A percentile compares a stretch with the other conserved stretches of the same genome.
These are phyloP conservation scores for Mitragyna speciosa DNA, from an alignment of 257 asterid species.

Conservation along the genomic window DNA sequence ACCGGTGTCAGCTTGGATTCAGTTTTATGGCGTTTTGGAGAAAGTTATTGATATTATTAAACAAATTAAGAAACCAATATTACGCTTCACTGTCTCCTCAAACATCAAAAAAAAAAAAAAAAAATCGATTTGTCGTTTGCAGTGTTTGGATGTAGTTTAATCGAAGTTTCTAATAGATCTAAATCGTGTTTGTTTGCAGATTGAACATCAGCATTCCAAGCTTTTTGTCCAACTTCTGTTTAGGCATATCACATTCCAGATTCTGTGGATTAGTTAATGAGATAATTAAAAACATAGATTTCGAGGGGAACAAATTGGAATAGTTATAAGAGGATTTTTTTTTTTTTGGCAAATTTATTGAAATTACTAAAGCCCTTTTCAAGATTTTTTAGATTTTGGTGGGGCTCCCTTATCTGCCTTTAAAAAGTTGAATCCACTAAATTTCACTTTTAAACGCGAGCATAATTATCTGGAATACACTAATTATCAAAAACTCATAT, in stretches of 20 bases:
- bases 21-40: constrained; percentile 49
- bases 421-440: not conserved
- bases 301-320: not conserved
- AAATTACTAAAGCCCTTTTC: not conserved
- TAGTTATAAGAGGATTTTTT: not conserved
- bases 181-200: constrained; percentile 8
- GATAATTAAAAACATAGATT: not conserved
- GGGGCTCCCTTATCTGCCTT: not conserved
- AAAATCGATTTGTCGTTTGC: not conserved
- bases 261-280: too few relatives aligned
- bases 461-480: not conserved
- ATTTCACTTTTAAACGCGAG: not conserved
- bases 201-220: not conserved
- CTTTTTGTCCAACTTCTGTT: not conserved
- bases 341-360: not conserved
- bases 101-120: too few relatives aligned
- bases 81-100: constrained; percentile 7
- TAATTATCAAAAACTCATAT: not conserved
- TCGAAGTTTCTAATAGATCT: constrained; percentile 32
- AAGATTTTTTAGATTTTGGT: not conserved
- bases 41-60: not conserved
- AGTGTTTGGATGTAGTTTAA: constrained; percentile 23
- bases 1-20: constrained; percentile 65
- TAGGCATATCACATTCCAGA: not conserved
- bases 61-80: constrained; percentile 6